Base-by-base conservation (phyloP, 2,329 filamentous ascomycete species). In the Ophioceras dolichostomum region DNA sequence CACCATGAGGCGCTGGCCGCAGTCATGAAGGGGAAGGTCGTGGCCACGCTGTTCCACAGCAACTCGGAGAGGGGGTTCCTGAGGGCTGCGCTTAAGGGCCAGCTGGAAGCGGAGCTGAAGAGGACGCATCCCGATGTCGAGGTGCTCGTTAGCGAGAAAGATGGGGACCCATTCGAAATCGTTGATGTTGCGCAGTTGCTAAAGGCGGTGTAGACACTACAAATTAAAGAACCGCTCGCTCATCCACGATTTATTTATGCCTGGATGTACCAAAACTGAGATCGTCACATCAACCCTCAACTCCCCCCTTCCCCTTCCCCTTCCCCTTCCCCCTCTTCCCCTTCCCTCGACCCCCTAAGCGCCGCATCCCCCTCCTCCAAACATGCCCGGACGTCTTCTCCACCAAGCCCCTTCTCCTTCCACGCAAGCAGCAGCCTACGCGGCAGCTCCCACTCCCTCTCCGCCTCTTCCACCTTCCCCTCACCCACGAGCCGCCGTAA, bases 1-100 rank as follows among this genome's bases (percentile, higher is more conserved):
- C 91, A 98, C 55, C 91, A 98, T 55, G 86, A 91, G 45, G 87
- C 89, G 3, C 70, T 98, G 40, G 76, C 83, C 28, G 85, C 87
- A 1, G 85, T 83, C 20, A 88, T 95, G 63, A 73, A 79, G 41
- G 88, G 88, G 2, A 79, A 79, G 44, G 81, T 77, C 38, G 83
- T 96, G 1, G 73, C 96, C 36, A 82, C 80, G 29, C 69, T 94
- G 34, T 94, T 94, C 50, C 91, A 98, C 57, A 89, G 83, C 48
- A 96, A 96, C 57, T 91, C 84, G 0, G 91, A 98, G 64, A 67
- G 91, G 26, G 79, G 76, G 0, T 98, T 89, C 53, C 59, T 98
- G 49, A 70, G 70, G 41, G 68, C 79, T 41, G 75, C 83, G 33
- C 70, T 98, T 62, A 70, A 70, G 48, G 65, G 66, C 14, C 74